Evolutionary conservation across 129 eudicot species (phyloP).

Genomic region (Tanacetum coccineum): DNA sequence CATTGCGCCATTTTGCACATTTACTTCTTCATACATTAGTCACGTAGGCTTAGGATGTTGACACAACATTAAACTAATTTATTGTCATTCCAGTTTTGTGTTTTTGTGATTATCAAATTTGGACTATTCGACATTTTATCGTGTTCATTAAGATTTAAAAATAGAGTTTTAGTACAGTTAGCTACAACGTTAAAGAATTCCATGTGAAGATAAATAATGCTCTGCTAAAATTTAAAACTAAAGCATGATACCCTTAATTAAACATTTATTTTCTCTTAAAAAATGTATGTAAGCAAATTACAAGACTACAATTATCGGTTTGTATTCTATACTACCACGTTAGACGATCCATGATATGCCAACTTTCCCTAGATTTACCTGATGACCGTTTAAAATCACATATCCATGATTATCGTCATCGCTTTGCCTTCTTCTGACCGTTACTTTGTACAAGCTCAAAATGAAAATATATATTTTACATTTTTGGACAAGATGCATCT

Average conservation of each 20-base stretch:
- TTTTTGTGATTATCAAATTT: background rate
- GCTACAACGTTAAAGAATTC: constrained; percentile 14
- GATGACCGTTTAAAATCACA: constrained; percentile 7
- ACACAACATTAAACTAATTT: background rate
- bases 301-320: constrained; percentile 29
- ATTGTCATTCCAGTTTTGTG: background rate
- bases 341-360: constrained; percentile 9
- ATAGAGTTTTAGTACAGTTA: constrained; percentile 14
- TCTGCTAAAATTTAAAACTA: constrained; percentile 18
- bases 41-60: too few species aligned
- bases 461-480: constrained; percentile 11
- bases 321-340: constrained; percentile 30
- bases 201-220: constrained; percentile 21
- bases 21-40: too few species aligned
- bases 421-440: constrained; percentile 18
- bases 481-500: constrained; percentile 29
- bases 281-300: constrained; percentile 37
- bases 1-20: too few species aligned
- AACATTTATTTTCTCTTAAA: constrained; percentile 22
- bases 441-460: constrained; percentile 20
- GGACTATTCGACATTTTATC: constrained; percentile 4
- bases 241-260: constrained; percentile 22
- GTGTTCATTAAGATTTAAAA: constrained; percentile 8
- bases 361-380: background rate
- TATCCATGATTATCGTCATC: constrained; percentile 3